Base-by-base conservation (phyloP, 148 eudicot species). In the Pharnaceum exiguum region DNA sequence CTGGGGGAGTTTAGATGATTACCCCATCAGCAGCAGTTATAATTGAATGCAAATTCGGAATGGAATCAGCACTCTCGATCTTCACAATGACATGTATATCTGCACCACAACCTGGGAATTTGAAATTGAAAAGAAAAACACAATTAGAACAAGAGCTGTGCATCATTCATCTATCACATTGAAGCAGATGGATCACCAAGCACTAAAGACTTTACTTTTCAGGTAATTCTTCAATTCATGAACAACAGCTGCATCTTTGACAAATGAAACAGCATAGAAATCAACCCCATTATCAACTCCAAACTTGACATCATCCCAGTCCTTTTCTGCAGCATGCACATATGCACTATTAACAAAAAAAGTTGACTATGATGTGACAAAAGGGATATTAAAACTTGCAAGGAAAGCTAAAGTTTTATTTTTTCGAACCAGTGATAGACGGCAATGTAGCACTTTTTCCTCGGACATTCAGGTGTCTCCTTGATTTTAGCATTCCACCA, bases 271-370 rank as follows among this genome's bases (percentile, higher is more conserved):
- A 47, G 99, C 99, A 73, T 94, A 94, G 56, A 86, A 83, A 62
- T 86, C 96, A 65, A 93, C 91, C 63, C 84, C 69, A 39, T 94
- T 89, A 55, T 94, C 99, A 53, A 94, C 99, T 61, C 99, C 99
- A 66, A 94, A 94, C 79, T 94, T 94, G 83, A 94, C 89, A 60
- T 94, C 96, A 61, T 94, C 99, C 99, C 99, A 94, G 60, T 94
- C 99, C 74, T 94, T 94, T 25, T 89, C 99, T 94, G 94, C 66
- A 75, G 59, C 51, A 65, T 57, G 37, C 42, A 63, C 50, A 62
- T 23, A 25, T 18, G 42, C 40, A 59, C 3, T 43, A 59, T 30
- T 24, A 25, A 50, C 26, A 23, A 37, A 38, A 5, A n/a, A 47
- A 43, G 31, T 11, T 12, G 8, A 5, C 2, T 18, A 11, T n/a